Base-by-base conservation (phyloP, 106 monocot species). In the Dendrobium nobile region DNA sequence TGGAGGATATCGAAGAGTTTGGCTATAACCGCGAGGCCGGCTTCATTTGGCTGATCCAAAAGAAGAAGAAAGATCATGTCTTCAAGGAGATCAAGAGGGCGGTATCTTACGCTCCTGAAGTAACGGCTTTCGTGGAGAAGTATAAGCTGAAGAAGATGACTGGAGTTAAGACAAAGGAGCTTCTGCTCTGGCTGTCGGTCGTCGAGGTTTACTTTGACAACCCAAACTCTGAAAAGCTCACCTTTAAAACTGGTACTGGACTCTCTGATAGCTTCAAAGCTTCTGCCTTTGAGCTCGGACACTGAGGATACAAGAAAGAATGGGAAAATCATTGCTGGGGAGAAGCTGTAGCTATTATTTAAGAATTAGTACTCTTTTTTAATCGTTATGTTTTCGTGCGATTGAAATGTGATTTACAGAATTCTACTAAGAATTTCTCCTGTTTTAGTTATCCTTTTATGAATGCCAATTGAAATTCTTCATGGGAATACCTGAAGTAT, bases 1-100 rank as follows among this genome's bases (percentile, higher is more conserved):
- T 81, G 70, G 81, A 75, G 54, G 81, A 81, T 51, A 81, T 75
- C 3, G 56, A 54, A 2, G 81, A 81, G 56, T 81, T 81, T 41
- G 81, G 81, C 15, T 81, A 81, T 73, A 81, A 81, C 41, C 31
- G 40, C 0, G n/a, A 70, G 1, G 19, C 54, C 7, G 74, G 81
- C 4, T 81, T 81, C 56, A 56, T 81, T 2, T 81, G 81, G 81
- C 4, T 81, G 18, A 81, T 81, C 6, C 73, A 81, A 31, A 81
- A 56, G 40, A 81, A 81, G 54, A 75, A 42, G 22, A 45, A 6
- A 9, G 45, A 45, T 9, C 73, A 81, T 42, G 54, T 55, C 24
- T 81, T 81, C 41, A 73, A 81, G 41, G 48, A 81, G 73, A 73
- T 81, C 56, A 74, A 81, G 54, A 51, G 56, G 37, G 40, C 47